These are phyloP conservation scores for Trichoderma parareesei DNA, from an alignment of 495 filamentous ascomycete species.

Conservation along the genomic window DNA sequence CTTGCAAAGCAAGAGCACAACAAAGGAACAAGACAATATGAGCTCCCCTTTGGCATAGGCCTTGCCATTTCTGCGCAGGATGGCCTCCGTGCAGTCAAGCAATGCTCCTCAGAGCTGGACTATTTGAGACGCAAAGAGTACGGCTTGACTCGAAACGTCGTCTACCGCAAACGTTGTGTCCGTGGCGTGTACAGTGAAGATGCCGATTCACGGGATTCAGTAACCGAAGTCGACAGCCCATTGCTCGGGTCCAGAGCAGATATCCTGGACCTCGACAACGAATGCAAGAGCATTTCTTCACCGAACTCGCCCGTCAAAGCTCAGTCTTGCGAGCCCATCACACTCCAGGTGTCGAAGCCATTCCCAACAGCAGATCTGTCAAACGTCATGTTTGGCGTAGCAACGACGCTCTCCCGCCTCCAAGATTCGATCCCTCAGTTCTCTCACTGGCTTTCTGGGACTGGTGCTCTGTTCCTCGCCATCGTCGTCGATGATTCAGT, in stretches of 20 bases:
- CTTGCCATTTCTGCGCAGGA: background rate
- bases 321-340: background rate
- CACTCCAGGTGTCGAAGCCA: background rate
- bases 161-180: constrained; percentile 6
- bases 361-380: background rate
- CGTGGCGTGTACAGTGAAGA: background rate
- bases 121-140: background rate
- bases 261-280: background rate
- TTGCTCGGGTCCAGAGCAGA: background rate
- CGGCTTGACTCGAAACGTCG: background rate
- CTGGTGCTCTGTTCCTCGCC: constrained; percentile 47
- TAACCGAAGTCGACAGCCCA: background rate
- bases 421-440: constrained; percentile 48
- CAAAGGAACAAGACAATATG: background rate
- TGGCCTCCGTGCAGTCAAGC: background rate
- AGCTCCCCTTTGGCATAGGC: constrained; percentile 1
- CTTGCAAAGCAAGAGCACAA: background rate
- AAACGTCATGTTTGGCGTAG: constrained; percentile 47
- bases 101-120: background rate
- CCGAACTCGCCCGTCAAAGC: background rate
- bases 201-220: background rate
- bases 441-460: constrained; percentile 53
- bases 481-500: constrained; percentile 41
- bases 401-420: constrained; percentile 49
- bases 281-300: background rate